A percentile compares a stretch with the other conserved stretches of the same genome.
Evolutionary conservation across 1,284 basidiomycete species (phyloP).

Genomic region (Sutorius eximius): DNA sequence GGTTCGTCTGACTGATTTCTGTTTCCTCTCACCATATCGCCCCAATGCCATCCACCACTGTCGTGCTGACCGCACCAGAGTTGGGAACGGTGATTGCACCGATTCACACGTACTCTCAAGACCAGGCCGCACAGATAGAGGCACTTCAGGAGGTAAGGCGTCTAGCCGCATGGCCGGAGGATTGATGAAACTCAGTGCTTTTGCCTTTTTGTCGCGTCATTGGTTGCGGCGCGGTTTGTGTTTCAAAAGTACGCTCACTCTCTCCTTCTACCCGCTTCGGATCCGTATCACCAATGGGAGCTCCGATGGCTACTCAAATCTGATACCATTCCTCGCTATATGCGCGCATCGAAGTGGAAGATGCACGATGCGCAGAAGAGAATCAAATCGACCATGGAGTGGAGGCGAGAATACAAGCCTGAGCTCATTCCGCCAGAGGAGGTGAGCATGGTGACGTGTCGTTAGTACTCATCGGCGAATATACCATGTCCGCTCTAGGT

Average conservation of each 20-base stretch:
- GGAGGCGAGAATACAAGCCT: slow-evolving; percentile 79
- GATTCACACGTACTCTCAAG: slow-evolving; percentile 58
- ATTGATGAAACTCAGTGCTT: slow-evolving; percentile 1
- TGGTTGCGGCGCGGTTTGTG: not conserved
- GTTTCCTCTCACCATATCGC: not conserved
- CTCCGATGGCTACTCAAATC: slow-evolving; percentile 69
- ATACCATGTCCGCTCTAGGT: slow-evolving; percentile 38
- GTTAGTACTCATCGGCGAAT: not conserved
- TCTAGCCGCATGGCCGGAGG: not conserved
- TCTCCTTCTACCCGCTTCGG: slow-evolving; percentile 59
- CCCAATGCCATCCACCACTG: slow-evolving; percentile 39
- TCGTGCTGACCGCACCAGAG: slow-evolving; percentile 47
- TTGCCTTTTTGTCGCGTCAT: not conserved
- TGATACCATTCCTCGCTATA: slow-evolving; percentile 77
- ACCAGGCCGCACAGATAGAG: slow-evolving; percentile 60
- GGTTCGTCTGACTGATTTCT: not conserved
- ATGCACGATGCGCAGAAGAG: slow-evolving; percentile 73
- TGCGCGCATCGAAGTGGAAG: slow-evolving; percentile 85
- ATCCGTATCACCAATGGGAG: slow-evolving; percentile 77
- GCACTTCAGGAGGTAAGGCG: slow-evolving; percentile 58
- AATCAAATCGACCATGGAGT: slow-evolving; percentile 75
- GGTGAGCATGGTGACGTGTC: slow-evolving; percentile 34
- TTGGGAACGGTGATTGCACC: slow-evolving; percentile 51
- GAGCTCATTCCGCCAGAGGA: slow-evolving; percentile 81
- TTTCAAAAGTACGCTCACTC: slow-evolving; percentile 60